Percentiles rank a stretch among this genome's conserved stretches.
phyloP scores from a whole-genome alignment of 306 rosid species.

The Styphnolobium japonicum region DNA sequence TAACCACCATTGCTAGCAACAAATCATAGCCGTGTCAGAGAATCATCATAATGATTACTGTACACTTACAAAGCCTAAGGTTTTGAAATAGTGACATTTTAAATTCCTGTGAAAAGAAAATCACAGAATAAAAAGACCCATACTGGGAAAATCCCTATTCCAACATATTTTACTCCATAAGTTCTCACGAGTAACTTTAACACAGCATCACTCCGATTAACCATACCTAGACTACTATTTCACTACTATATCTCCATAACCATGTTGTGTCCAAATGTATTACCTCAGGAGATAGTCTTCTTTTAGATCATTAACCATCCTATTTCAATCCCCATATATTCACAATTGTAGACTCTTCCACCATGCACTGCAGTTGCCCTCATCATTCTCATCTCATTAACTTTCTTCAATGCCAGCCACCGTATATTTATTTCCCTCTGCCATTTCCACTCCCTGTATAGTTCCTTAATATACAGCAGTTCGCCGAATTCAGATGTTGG shows the following conservation, averaged over 20 bases:
- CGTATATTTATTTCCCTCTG: not conserved
- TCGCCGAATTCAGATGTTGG: not conserved
- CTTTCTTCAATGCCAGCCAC: not conserved
- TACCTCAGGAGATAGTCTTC: not conserved
- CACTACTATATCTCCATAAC: not conserved
- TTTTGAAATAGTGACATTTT: too few species aligned
- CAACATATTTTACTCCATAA: not conserved
- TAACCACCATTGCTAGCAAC: too few species aligned
- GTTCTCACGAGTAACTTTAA: not conserved
- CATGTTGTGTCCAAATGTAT: not conserved
- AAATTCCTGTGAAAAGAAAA: not conserved
- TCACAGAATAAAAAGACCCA: not conserved
- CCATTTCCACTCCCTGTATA: not conserved
- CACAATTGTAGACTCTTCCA: not conserved
- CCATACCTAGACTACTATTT: not conserved
- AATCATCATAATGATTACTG: too few species aligned
- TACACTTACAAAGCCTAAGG: too few species aligned
- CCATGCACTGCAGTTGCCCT: not conserved
- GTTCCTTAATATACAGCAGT: not conserved
- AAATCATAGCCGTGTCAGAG: too few species aligned
- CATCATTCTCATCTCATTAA: not conserved
- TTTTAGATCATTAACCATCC: not conserved
- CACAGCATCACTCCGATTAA: not conserved
- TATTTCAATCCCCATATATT: not conserved
- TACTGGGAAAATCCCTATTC: not conserved